phyloP scores from a whole-genome alignment of 2,329 filamentous ascomycete species.

The Beauveria australis region DNA sequence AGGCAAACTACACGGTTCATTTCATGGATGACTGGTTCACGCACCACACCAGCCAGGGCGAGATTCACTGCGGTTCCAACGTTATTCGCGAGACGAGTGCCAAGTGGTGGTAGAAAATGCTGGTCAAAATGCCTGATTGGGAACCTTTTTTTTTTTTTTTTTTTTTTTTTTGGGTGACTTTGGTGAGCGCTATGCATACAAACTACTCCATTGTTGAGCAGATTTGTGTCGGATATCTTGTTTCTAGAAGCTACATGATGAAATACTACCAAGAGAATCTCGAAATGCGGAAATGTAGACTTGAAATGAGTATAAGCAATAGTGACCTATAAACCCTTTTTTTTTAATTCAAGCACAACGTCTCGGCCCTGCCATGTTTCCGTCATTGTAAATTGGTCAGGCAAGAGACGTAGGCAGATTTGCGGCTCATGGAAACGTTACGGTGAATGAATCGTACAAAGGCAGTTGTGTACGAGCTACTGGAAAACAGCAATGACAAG shows the following conservation, averaged over 20 bases:
- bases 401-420: too few species aligned
- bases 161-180: background rate
- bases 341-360: too few species aligned
- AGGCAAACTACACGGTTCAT: background rate
- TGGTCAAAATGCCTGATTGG: background rate
- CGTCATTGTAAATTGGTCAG: too few species aligned
- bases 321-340: too few species aligned
- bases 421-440: too few species aligned
- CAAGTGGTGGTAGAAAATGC: background rate
- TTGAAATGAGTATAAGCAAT: too few species aligned
- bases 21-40: constrained; percentile 9
- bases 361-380: too few species aligned
- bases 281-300: too few species aligned
- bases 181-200: background rate
- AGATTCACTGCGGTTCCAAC: constrained; percentile 9
- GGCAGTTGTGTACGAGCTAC: too few species aligned
- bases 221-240: background rate
- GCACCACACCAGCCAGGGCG: background rate
- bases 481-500: too few species aligned
- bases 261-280: too few species aligned
- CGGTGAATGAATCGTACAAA: too few species aligned
- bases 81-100: background rate
- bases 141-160: background rate
- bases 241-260: background rate
- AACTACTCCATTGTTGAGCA: background rate